Base-by-base conservation (phyloP, 2,329 filamentous ascomycete species). In the Fusarium torreyae region DNA sequence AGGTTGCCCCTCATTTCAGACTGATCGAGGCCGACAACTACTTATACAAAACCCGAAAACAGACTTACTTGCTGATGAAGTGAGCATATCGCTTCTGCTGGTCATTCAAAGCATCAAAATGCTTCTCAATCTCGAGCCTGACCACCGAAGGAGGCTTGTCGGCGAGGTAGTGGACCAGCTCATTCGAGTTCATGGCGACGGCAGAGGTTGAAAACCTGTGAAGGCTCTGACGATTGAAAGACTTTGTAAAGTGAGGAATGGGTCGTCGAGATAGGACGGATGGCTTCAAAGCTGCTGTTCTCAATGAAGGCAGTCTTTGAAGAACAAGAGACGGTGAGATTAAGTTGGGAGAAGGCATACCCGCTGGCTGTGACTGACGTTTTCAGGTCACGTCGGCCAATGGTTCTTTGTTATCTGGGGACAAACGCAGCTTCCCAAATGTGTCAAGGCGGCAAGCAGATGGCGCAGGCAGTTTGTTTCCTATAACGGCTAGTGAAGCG, bases 131-230 rank as follows among this genome's bases (percentile, higher is more conserved):
- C 79, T 94, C 91, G 50, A 99, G 88, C 48, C 91, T 89, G 62
- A 98, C 95, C 58, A 98, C 89, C 49, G 91, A 92, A 1, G 96
- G 96, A 45, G 96, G 96, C 69, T 91, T 91, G 81, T 99, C 96
- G 46, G 96, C 94, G 65, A 97, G 87, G 80, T 97, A 98, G 77
- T 97, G 92, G 79, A 84, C 84, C 67, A 90, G 83, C 69, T 90
- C 88, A 71, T 86, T 81, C 60, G 86, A 80, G 73, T 89, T 83
- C 87, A 91, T 90, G 60, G 43, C 60, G 69, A 78, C 83, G 74
- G 77, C 72, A 44, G 73, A 75, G 63, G 73, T 75, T 64, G 74
- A 77, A 75, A 78, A 77, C 70, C 74, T 76, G 57, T 71, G 71
- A 63, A 68, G 73, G 39, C 48, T 71, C 49, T 68, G 64, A 31